Percentiles rank a stretch among this genome's conserved stretches.
phyloP scores from a whole-genome alignment of 805 yeast genomes.

The Alloascoidea hylecoeti region DNA sequence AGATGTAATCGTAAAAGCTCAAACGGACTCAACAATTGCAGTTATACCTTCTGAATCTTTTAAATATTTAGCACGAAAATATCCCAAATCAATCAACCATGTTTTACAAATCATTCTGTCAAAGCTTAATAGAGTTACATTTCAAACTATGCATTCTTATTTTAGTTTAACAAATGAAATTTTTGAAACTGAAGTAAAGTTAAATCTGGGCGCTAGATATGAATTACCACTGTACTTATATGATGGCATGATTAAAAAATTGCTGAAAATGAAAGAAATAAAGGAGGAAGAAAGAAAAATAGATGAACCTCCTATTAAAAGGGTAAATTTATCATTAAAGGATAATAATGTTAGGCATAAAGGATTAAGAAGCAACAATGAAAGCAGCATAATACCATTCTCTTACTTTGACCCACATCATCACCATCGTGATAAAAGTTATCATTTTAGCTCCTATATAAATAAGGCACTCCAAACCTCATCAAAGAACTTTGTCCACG shows the following conservation, averaged over 20 bases:
- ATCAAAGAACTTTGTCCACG: no score
- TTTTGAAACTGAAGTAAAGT: constrained; percentile 53
- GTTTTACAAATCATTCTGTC: constrained; percentile 88
- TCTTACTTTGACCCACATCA: no score
- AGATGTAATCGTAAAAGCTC: constrained; percentile 61
- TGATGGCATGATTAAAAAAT: constrained; percentile 34
- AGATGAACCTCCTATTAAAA: constrained; percentile 5
- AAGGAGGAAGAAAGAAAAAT: constrained; percentile 8
- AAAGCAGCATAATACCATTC: no score
- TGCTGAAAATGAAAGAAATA: constrained; percentile 9
- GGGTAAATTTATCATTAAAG: no score
- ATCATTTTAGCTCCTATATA: no score
- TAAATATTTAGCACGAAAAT: constrained; percentile 50
- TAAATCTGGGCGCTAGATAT: constrained; percentile 34
- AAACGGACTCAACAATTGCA: constrained; percentile 69
- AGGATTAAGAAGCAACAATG: no score
- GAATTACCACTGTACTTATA: constrained; percentile 53
- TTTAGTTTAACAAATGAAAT: constrained; percentile 76
- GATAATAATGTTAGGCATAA: no score
- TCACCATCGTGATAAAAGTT: no score
- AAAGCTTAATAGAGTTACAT: constrained; percentile 77
- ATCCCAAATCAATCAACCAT: constrained; percentile 85
- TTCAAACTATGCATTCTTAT: constrained; percentile 80
- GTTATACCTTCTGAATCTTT: constrained; percentile 84
- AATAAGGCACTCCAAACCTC: no score